phyloP scores from a whole-genome alignment of 2,329 filamentous ascomycete species.

The Ilyonectria sp. region DNA sequence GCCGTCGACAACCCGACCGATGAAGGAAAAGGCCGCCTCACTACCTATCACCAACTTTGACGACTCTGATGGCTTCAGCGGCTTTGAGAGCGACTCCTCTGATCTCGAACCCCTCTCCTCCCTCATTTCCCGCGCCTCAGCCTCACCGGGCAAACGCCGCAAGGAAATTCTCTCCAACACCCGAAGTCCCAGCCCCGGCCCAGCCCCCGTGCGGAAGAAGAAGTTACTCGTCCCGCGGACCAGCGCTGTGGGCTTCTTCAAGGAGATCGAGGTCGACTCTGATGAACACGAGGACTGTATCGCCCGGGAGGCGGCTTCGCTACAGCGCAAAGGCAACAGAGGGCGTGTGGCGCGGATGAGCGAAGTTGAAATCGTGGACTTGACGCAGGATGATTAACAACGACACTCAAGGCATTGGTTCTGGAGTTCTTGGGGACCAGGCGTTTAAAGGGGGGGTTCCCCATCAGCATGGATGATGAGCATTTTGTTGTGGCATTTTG shows the following conservation, averaged over 20 bases:
- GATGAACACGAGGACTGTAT: conserved; percentile 47
- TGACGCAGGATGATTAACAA: conserved; percentile 49
- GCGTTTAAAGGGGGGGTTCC: conserved; percentile 29
- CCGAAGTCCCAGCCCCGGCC: conserved; percentile 21
- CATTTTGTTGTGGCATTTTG: conserved; percentile 16
- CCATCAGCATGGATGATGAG: conserved; percentile 1
- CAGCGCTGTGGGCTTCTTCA: conserved; percentile 58
- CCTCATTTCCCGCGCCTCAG: conserved; percentile 12
- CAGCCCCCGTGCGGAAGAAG: conserved; percentile 50
- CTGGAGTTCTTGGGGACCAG: conserved; percentile 18
- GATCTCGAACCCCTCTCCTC: conserved; percentile 25
- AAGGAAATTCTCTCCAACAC: conserved; percentile 3
- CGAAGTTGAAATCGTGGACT: conserved; percentile 53
- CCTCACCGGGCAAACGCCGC: conserved; percentile 26
- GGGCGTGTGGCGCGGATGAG: conserved; percentile 48
- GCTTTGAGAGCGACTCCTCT: conserved; percentile 29
- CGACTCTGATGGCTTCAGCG: conserved; percentile 26
- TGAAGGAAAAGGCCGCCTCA: background rate
- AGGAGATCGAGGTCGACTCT: conserved; percentile 48
- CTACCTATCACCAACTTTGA: background rate
- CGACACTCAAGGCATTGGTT: background rate
- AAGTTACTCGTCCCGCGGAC: conserved; percentile 57
- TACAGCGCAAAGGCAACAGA: conserved; percentile 33
- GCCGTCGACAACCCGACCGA: background rate
- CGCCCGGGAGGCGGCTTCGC: conserved; percentile 38